Percentiles rank a stretch among this genome's conserved stretches.
These are phyloP conservation scores for Clausena lansium DNA, from an alignment of 345 rosid genomes.

Conservation along the genomic window DNA sequence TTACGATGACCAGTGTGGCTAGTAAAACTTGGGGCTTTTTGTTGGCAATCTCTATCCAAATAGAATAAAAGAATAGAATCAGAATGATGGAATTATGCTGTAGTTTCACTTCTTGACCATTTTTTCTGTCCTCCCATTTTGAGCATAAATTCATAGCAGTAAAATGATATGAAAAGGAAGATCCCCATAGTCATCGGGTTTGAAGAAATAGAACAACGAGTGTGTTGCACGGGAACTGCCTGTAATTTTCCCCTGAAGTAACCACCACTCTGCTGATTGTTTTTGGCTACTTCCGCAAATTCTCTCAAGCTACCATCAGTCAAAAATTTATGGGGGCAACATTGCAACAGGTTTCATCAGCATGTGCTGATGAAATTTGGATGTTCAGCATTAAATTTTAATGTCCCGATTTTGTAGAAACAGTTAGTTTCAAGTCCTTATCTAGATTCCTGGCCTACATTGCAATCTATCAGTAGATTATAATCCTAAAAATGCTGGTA, in stretches of 20 bases:
- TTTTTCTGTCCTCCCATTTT: neutral
- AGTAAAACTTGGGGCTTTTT: neutral
- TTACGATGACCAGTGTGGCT: neutral
- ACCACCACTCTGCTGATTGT: neutral
- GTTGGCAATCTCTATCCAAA: neutral
- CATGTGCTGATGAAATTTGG: neutral
- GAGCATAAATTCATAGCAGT: neutral
- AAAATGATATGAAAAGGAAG: neutral
- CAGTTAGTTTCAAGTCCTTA: neutral
- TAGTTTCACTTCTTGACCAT: neutral
- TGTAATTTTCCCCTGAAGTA: neutral
- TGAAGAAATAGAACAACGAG: neutral
- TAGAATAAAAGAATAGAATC: neutral
- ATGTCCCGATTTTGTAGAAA: no score
- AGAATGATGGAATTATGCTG: neutral
- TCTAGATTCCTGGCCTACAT: no score
- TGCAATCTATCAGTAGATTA: no score
- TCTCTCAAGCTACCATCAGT: neutral
- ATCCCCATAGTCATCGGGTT: neutral
- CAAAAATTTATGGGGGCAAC: neutral
- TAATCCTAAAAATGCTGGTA: no score
- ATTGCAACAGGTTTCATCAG: neutral
- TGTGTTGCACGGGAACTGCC: neutral
- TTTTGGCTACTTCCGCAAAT: neutral
- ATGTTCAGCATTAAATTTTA: no score